phyloP scores from a whole-genome alignment of 805 yeast species.

The Dipodascus geniculatus region DNA sequence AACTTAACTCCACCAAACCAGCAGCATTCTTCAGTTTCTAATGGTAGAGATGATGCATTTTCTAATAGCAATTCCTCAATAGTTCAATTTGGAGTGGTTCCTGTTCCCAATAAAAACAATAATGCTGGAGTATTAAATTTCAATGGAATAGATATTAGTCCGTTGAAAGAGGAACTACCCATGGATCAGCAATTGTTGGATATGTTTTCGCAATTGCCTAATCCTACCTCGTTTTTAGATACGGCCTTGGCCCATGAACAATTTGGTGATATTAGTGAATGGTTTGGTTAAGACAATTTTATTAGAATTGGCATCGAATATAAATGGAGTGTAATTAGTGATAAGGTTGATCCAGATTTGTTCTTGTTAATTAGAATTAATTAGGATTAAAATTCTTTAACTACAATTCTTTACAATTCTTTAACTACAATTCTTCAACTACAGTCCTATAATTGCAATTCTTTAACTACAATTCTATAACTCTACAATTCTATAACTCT shows the following conservation, averaged over 20 bases:
- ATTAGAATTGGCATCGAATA: background rate
- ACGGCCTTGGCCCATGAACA: constrained; percentile 19
- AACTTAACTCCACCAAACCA: no score
- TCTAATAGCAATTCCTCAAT: background rate
- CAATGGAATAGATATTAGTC: constrained; percentile 1
- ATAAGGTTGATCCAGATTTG: no score
- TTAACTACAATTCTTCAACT: no score
- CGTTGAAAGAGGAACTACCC: constrained; percentile 1
- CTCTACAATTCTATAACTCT: no score
- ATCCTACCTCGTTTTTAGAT: constrained; percentile 24
- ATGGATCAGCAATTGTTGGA: constrained; percentile 20
- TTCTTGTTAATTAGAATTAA: no score
- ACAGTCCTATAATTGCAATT: no score
- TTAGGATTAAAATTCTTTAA: no score
- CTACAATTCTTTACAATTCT: no score
- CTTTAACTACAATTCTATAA: no score
- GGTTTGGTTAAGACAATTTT: constrained; percentile 12
- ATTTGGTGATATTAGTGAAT: constrained; percentile 15
- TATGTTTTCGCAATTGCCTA: constrained; percentile 26
- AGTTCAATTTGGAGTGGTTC: background rate
- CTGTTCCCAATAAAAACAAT: background rate
- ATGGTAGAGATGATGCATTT: no score
- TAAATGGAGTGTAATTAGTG: background rate
- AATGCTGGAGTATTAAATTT: background rate
- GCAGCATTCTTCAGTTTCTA: no score